Conservation (phyloP, 768 basidiomycete species). For the Leucogyrophana mollusca region DNA sequence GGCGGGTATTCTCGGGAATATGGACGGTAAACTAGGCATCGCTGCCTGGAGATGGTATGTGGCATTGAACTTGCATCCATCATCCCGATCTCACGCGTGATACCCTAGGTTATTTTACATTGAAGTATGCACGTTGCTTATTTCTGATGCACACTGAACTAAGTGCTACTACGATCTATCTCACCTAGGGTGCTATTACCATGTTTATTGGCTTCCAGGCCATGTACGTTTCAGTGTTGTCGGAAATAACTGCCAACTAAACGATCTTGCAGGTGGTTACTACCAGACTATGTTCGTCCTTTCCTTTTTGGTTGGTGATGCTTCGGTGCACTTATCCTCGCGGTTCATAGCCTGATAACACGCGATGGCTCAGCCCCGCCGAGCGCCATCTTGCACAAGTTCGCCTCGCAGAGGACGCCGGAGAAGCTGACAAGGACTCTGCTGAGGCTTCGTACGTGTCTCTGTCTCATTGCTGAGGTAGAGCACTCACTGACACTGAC, state of each 20-base stretch:
- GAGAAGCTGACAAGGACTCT: constrained; percentile 65
- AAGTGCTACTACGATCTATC: no score
- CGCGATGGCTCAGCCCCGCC: constrained; percentile 50
- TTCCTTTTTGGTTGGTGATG: no score
- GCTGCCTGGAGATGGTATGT: constrained; percentile 64
- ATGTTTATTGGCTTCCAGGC: constrained; percentile 54
- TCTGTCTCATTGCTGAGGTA: no score
- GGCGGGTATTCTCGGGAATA: constrained; percentile 65
- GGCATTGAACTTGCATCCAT: not conserved
- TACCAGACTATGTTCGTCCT: constrained; percentile 57
- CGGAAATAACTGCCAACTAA: not conserved
- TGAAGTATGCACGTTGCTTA: constrained; percentile 38
- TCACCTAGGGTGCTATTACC: constrained; percentile 55
- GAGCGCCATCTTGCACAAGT: constrained; percentile 62
- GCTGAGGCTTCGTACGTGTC: constrained; percentile 51
- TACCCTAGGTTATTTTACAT: constrained; percentile 65
- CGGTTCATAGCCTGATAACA: constrained; percentile 52
- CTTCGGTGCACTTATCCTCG: not conserved
- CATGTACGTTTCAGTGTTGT: constrained; percentile 35
- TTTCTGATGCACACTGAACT: no score
- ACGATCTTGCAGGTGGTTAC: constrained; percentile 42
- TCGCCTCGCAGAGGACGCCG: constrained; percentile 65
- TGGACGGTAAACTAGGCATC: constrained; percentile 67
- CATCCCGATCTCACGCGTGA: not conserved
- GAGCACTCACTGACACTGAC: not conserved